Conservation (phyloP, 2,329 filamentous ascomycete species). For the Ophiostoma piceae region DNA sequence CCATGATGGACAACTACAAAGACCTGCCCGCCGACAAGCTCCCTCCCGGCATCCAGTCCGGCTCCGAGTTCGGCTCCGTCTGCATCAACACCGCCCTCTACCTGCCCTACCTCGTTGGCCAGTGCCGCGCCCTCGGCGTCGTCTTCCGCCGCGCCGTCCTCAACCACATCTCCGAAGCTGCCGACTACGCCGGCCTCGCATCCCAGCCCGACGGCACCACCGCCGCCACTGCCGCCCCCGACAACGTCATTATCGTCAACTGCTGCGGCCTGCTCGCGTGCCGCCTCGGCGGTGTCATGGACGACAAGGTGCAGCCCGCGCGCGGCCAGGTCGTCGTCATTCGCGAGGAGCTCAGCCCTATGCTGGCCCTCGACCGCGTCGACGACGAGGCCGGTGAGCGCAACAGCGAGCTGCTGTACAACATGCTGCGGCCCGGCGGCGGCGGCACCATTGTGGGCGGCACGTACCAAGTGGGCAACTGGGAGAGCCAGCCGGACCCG, state of each 20-base stretch:
- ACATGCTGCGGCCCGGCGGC: conserved; percentile 74
- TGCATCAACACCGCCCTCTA: conserved; percentile 91
- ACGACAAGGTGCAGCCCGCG: conserved; percentile 65
- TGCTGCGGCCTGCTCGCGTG: conserved; percentile 74
- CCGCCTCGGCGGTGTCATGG: conserved; percentile 74
- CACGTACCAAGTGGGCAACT: conserved; percentile 71
- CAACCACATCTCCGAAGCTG: conserved; percentile 68
- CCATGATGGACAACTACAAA: conserved; percentile 66
- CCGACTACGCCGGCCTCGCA: conserved; percentile 44
- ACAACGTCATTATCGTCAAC: conserved; percentile 66
- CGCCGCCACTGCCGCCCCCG: conserved; percentile 52
- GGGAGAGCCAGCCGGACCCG: conserved; percentile 73
- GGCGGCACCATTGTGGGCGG: conserved; percentile 86
- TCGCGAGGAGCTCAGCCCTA: conserved; percentile 66
- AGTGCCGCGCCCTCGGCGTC: conserved; percentile 70
- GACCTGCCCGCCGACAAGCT: conserved; percentile 55
- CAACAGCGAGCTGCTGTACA: conserved; percentile 66
- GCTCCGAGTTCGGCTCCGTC: conserved; percentile 71
- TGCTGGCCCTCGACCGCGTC: conserved; percentile 65
- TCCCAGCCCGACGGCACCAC: conserved; percentile 18
- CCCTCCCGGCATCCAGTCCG: conserved; percentile 61
- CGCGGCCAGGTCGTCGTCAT: conserved; percentile 82
- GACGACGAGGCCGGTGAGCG: conserved; percentile 53
- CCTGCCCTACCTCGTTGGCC: conserved; percentile 75
- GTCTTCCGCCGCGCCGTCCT: conserved; percentile 59